Percentiles rank a stretch among this genome's conserved stretches.
Evolutionary conservation across 2,329 filamentous ascomycete genomes (phyloP).

Genomic region (Mycogone perniciosa): DNA sequence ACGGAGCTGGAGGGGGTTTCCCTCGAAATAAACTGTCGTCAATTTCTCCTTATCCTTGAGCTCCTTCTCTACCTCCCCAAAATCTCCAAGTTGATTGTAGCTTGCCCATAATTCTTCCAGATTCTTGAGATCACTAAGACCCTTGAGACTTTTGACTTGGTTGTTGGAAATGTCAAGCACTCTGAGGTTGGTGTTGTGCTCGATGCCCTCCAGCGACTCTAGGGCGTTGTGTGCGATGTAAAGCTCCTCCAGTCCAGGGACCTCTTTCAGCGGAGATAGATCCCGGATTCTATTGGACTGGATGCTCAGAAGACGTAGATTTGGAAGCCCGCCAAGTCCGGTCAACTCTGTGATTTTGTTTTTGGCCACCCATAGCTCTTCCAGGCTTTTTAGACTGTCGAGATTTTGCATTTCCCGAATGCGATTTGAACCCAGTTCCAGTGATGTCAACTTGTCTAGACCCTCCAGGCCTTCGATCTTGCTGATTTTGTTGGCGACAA

Average conservation of each 20-base stretch:
- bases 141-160: constrained; percentile 66
- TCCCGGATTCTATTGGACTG: constrained; percentile 88
- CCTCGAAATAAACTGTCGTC: constrained; percentile 93
- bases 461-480: constrained; percentile 79
- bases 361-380: constrained; percentile 90
- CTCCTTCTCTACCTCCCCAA: constrained; percentile 73
- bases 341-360: constrained; percentile 88
- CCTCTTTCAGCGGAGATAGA: constrained; percentile 66
- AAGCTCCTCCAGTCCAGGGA: constrained; percentile 78
- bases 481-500: constrained; percentile 91
- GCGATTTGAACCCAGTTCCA: constrained; percentile 88
- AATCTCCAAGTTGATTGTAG: constrained; percentile 75
- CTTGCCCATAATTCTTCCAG: constrained; percentile 94
- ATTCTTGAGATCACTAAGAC: constrained; percentile 60
- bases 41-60: constrained; percentile 72
- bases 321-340: constrained; percentile 67
- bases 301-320: constrained; percentile 82
- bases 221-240: constrained; percentile 96
- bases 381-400: constrained; percentile 67
- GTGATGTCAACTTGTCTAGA: constrained; percentile 66
- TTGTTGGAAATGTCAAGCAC: constrained; percentile 90
- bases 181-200: constrained; percentile 59
- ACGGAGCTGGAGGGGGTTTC: constrained; percentile 77
- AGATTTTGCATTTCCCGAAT: constrained; percentile 86
- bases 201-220: constrained; percentile 66